Conservation (phyloP, 371 early-diverging fungal genomes). For the Mycotypha africana region DNA sequence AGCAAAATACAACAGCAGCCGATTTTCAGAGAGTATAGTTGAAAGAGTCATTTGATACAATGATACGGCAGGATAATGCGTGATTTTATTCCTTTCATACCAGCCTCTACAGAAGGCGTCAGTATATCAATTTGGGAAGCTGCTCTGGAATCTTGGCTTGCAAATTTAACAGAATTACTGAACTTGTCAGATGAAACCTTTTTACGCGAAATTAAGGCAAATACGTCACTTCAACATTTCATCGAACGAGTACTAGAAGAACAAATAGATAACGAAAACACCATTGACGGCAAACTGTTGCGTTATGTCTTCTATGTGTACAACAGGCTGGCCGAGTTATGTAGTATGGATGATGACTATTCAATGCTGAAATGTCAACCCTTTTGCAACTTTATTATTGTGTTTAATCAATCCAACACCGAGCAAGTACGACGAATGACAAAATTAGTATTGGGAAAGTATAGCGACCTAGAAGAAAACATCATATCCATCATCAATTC, state of each 20-base stretch:
- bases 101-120: slow-evolving; percentile 7
- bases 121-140: slow-evolving; percentile 6
- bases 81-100: slow-evolving; percentile 19
- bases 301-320: slow-evolving; percentile 17
- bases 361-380: too few relatives aligned
- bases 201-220: background rate
- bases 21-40: too few relatives aligned
- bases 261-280: slow-evolving; percentile 3
- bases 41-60: too few relatives aligned
- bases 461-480: slow-evolving; percentile 17
- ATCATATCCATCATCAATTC: slow-evolving; percentile 18
- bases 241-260: slow-evolving; percentile 12
- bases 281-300: background rate
- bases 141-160: slow-evolving; percentile 17
- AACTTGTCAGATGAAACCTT: slow-evolving; percentile 13
- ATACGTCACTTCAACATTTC: slow-evolving; percentile 11
- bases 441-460: slow-evolving; percentile 11
- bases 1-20: too few relatives aligned
- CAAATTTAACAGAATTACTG: slow-evolving; percentile 12
- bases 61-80: too few relatives aligned
- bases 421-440: slow-evolving; percentile 28
- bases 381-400: slow-evolving; percentile 28
- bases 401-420: slow-evolving; percentile 37
- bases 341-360: background rate
- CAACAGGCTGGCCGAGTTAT: background rate